Percentiles rank a stretch among this genome's conserved stretches.
Conservation (phyloP, 306 rosid genomes). For the Corylus americana region DNA sequence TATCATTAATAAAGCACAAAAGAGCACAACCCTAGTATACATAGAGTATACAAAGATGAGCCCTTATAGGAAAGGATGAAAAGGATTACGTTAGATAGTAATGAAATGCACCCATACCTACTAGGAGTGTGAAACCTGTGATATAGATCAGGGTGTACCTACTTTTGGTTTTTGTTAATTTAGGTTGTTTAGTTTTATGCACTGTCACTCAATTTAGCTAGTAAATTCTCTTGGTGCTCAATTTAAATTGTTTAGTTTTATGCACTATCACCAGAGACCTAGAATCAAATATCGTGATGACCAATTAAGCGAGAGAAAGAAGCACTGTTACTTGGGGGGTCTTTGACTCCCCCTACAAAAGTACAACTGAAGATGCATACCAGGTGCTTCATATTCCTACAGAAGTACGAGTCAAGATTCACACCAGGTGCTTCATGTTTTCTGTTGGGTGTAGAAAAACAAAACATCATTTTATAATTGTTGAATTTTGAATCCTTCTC, state of each 20-base stretch:
- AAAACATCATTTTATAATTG: neutral
- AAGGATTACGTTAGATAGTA: neutral
- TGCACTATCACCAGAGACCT: neutral
- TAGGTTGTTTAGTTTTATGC: neutral
- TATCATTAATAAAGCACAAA: too few relatives aligned
- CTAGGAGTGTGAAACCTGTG: neutral
- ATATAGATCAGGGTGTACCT: neutral
- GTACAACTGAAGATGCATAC: neutral
- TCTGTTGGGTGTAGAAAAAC: neutral
- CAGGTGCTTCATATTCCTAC: neutral
- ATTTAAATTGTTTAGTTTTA: too few relatives aligned
- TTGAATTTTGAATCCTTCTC: neutral
- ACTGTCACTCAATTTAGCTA: neutral
- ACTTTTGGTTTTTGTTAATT: neutral
- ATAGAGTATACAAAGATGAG: too few relatives aligned
- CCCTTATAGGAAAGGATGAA: neutral
- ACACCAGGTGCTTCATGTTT: neutral
- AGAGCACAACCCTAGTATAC: too few relatives aligned
- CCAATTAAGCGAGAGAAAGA: neutral
- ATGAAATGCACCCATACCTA: neutral
- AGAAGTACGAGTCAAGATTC: neutral
- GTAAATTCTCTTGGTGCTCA: neutral
- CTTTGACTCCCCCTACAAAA: neutral
- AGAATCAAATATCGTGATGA: neutral
- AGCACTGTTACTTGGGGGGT: neutral